Conservation (phyloP, 495 filamentous ascomycete genomes). For the Neurospora tetraspora region DNA sequence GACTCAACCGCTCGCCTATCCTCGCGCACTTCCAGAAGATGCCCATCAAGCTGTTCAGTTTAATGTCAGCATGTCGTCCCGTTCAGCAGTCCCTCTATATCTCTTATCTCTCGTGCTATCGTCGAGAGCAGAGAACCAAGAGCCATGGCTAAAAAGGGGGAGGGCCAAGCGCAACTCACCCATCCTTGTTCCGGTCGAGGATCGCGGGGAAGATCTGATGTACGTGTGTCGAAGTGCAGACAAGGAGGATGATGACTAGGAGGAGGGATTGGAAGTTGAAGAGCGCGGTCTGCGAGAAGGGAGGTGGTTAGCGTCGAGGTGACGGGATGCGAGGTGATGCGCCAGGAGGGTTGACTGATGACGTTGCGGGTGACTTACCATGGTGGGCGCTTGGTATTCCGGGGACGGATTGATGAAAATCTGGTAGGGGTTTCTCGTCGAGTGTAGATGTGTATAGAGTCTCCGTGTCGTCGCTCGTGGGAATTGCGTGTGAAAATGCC, state of each 20-base stretch:
- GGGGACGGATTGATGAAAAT: too few species aligned
- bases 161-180: constrained; percentile 38
- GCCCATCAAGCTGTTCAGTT: constrained; percentile 55
- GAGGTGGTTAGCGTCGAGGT: not conserved
- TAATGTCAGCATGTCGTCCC: constrained; percentile 1
- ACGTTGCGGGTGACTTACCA: not conserved
- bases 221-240: constrained; percentile 89
- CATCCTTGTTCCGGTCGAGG: constrained; percentile 87
- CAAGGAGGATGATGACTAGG: constrained; percentile 84
- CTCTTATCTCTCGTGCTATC: not conserved
- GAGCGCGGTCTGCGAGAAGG: constrained; percentile 61
- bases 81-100: not conserved
- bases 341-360: not conserved
- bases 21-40: constrained; percentile 96
- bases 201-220: constrained; percentile 85
- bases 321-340: not conserved
- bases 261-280: constrained; percentile 97
- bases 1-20: constrained; percentile 86
- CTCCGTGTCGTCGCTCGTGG: not conserved
- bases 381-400: not conserved
- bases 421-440: too few species aligned
- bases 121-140: not conserved
- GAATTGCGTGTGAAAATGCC: not conserved
- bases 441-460: too few species aligned
- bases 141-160: not conserved